These are phyloP conservation scores for Penicillium sp. DNA, from an alignment of 2,329 filamentous ascomycete species.

Conservation along the genomic window DNA sequence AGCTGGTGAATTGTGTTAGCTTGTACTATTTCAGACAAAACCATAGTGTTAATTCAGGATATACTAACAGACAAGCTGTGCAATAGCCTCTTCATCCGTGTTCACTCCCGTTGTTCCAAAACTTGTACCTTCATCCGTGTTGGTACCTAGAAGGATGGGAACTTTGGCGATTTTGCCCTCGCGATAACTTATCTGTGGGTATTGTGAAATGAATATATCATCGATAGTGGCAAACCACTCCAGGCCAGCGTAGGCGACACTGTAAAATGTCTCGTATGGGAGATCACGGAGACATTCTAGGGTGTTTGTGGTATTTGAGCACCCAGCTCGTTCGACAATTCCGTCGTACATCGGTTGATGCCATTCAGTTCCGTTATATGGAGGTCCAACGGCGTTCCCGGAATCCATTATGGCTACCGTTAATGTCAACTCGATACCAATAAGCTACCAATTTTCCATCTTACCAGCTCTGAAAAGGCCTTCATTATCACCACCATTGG, in stretches of 20 bases:
- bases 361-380: constrained; percentile 36
- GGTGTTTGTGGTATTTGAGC: constrained; percentile 26
- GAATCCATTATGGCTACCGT: constrained; percentile 34
- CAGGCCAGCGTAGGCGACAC: constrained; percentile 24
- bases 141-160: constrained; percentile 63
- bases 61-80: constrained; percentile 33
- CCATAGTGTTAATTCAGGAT: neutral
- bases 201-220: constrained; percentile 57
- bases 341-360: constrained; percentile 35
- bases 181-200: constrained; percentile 56
- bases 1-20: constrained; percentile 12
- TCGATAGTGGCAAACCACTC: constrained; percentile 52
- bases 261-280: constrained; percentile 26
- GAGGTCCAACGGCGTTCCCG: constrained; percentile 32
- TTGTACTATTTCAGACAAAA: neutral
- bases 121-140: constrained; percentile 64
- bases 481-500: constrained; percentile 31
- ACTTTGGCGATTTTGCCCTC: constrained; percentile 63
- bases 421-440: neutral
- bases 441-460: neutral
- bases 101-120: constrained; percentile 57
- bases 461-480: constrained; percentile 33
- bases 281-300: constrained; percentile 31
- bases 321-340: constrained; percentile 29
- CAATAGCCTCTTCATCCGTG: constrained; percentile 54